Evolutionary conservation across 306 rosid species (phyloP).

Genomic region (Ormosia semicastrata): DNA sequence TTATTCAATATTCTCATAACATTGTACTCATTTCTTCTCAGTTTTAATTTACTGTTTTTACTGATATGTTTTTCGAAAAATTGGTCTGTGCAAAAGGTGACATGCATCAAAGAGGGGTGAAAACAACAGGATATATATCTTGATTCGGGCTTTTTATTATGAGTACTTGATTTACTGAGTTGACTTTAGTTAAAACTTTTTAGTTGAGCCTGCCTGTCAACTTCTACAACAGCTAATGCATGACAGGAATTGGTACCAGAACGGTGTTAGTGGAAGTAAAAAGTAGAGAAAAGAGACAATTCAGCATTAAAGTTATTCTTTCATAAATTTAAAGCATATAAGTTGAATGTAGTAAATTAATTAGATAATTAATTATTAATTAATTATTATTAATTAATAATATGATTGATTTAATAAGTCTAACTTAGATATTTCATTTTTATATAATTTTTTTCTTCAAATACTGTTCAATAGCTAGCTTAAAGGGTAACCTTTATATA

Average conservation of each 20-base stretch:
- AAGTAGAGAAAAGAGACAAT: background rate
- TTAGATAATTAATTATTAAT: too few species aligned
- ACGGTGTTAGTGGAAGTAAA: slow-evolving; percentile 20
- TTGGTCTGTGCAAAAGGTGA: background rate
- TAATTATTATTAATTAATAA: too few species aligned
- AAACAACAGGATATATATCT: background rate
- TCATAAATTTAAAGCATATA: too few species aligned
- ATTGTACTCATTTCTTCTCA: background rate
- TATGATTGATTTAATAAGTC: too few species aligned
- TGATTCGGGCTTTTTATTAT: background rate
- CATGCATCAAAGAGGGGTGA: background rate
- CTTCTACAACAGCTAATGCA: background rate
- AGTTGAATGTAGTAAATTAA: too few species aligned
- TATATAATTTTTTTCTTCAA: too few species aligned
- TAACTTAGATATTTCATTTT: too few species aligned
- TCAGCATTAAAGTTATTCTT: too few species aligned
- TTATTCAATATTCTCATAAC: background rate
- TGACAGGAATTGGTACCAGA: background rate
- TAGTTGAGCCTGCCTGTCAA: slow-evolving; percentile 7
- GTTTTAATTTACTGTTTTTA: background rate
- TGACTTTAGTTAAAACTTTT: slow-evolving; percentile 22
- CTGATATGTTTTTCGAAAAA: background rate
- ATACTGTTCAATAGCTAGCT: background rate
- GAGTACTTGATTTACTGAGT: slow-evolving; percentile 8
- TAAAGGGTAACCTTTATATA: background rate